Percentiles rank a stretch among this genome's conserved stretches.
Conservation (phyloP, 352 stramenopile genomes). For the Phytopythium helicoides region DNA sequence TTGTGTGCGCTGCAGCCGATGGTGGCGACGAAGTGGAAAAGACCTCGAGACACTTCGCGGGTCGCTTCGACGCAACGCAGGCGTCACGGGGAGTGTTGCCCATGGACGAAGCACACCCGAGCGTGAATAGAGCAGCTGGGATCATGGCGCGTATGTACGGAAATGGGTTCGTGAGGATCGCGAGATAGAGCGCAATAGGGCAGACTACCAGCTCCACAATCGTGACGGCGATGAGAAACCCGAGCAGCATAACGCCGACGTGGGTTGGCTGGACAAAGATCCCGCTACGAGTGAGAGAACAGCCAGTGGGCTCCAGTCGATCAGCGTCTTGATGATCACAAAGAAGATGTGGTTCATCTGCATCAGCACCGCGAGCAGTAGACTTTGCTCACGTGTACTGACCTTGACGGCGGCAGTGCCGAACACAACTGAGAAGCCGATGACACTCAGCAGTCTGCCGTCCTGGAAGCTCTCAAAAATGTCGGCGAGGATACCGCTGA, state of each 20-base stretch:
- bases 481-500: conserved; percentile 13
- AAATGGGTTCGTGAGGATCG: conserved; percentile 46
- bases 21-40: conserved; percentile 68
- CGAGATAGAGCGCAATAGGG: conserved; percentile 43
- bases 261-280: conserved; percentile 52
- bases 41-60: conserved; percentile 47
- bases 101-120: conserved; percentile 65
- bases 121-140: conserved; percentile 58
- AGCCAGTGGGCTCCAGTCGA: conserved; percentile 64
- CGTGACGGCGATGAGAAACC: conserved; percentile 34
- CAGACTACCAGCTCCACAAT: conserved; percentile 62
- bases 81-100: conserved; percentile 61
- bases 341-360: conserved; percentile 78
- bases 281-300: conserved; percentile 69
- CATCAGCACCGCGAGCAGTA: conserved; percentile 28
- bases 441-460: conserved; percentile 15
- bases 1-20: conserved; percentile 73
- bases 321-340: conserved; percentile 55
- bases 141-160: conserved; percentile 63
- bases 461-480: conserved; percentile 17
- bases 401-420: conserved; percentile 8
- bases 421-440: conserved; percentile 15
- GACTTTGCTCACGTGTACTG: conserved; percentile 1
- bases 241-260: conserved; percentile 59
- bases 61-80: conserved; percentile 65